Evolutionary conservation across 371 early-diverging fungal species (phyloP).

Genomic region (Fennellomyces sp.): DNA sequence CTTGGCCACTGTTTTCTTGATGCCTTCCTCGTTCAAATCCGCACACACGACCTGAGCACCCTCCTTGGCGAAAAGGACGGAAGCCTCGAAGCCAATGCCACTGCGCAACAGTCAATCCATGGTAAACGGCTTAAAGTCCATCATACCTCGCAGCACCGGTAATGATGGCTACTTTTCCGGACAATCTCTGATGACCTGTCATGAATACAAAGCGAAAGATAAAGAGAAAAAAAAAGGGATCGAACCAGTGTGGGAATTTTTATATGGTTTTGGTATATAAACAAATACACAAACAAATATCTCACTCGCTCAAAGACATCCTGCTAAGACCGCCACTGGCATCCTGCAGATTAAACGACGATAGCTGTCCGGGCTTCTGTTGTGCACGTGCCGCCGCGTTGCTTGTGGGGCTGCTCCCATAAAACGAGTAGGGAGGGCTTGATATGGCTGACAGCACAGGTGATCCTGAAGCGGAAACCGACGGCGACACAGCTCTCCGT

Average conservation of each 20-base stretch:
- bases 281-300: neutral
- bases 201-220: slow-evolving; percentile 2
- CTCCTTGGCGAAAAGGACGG: slow-evolving; percentile 79
- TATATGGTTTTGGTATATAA: neutral
- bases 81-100: slow-evolving; percentile 83
- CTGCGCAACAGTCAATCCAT: slow-evolving; percentile 51
- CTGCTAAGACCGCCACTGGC: slow-evolving; percentile 48
- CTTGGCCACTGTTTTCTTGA: slow-evolving; percentile 49
- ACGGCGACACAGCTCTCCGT: slow-evolving; percentile 49
- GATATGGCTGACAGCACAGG: slow-evolving; percentile 39
- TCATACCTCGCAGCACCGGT: slow-evolving; percentile 81
- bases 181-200: slow-evolving; percentile 28
- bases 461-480: slow-evolving; percentile 42
- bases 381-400: slow-evolving; percentile 40
- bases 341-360: slow-evolving; percentile 42
- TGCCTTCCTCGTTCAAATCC: slow-evolving; percentile 73
- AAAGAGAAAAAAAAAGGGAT: slow-evolving; percentile 3
- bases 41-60: slow-evolving; percentile 83
- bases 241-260: slow-evolving; percentile 10
- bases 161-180: slow-evolving; percentile 83
- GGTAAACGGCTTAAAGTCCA: too few species aligned
- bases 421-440: slow-evolving; percentile 37
- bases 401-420: slow-evolving; percentile 21
- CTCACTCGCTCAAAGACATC: slow-evolving; percentile 45
- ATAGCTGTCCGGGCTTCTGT: slow-evolving; percentile 26